Conservation (phyloP, 257 asterid genomes). For the Salvia miltiorrhiza region DNA sequence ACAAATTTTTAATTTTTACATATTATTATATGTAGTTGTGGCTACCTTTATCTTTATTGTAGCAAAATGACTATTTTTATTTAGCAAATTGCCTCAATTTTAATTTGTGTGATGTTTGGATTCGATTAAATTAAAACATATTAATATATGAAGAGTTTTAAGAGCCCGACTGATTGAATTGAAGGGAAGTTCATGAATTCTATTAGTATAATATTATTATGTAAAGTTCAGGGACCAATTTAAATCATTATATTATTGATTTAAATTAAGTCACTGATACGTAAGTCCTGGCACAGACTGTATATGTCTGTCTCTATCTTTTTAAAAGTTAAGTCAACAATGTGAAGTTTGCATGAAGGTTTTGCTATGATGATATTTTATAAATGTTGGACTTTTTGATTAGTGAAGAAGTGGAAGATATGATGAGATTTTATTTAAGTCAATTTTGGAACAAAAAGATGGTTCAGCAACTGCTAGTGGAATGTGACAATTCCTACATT, state of each 20-base stretch:
- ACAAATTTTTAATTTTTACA: no score
- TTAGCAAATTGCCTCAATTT: no score
- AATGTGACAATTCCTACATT: neutral
- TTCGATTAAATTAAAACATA: no score
- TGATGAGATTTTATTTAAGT: conserved; percentile 27
- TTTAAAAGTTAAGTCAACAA: neutral
- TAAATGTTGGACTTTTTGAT: conserved; percentile 9
- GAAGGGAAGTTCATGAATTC: neutral
- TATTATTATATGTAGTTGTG: no score
- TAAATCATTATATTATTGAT: neutral
- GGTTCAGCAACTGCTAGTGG: conserved; percentile 30
- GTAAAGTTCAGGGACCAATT: neutral
- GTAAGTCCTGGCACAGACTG: conserved; percentile 4
- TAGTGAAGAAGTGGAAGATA: conserved; percentile 18
- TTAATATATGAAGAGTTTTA: no score
- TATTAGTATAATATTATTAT: neutral
- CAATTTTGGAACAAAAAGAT: conserved; percentile 27
- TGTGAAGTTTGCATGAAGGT: conserved; percentile 15
- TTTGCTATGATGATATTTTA: neutral
- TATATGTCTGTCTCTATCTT: neutral
- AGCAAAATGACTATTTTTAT: no score
- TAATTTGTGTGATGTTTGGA: no score
- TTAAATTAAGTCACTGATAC: neutral
- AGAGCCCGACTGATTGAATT: no score
- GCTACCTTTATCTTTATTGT: no score